Evolutionary conservation across 257 asterid genomes (phyloP), one percentile per base, ranked within the genome.

Genomic region (Rubia yunnanensis): DNA sequence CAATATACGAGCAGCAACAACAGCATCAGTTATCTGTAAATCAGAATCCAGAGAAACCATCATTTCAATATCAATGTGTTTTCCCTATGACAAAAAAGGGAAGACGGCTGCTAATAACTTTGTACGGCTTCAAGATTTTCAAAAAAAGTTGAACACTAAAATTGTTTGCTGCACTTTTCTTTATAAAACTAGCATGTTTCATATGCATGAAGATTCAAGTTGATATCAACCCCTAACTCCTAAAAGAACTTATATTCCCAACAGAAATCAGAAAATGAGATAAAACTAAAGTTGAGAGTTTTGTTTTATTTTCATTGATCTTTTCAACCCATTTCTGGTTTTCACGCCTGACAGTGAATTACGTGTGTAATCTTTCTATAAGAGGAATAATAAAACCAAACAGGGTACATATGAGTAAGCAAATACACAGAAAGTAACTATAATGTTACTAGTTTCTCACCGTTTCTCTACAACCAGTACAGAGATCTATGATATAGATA

Each of bases 1-100:
- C 88, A 90, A 81, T 58, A 94, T 86, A 65, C 96, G 92, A 59
- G 99, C 99, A 78, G 96, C 99, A 83, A 86, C 98, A 77, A 94
- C 96, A 73, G 96, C 96, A 81, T 88, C 97, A 73, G 88, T 86
- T 70, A 94, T 94, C 98, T 90, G 86, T 72, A 72, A 67, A 69
- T 73, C 50, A 35, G 32, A 64, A 66, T 34, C 24, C 46, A 59
- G 38, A 14, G 10, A 13, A 48, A 54, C 35, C 46, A 66, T 53
- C 36, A 24, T 20, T 32, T 52, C 31, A 46, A 60, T 36, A 18
- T 28, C 24, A 36, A 15, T 7, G 6, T 23, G 5, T 28, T n/a
- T 14, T 3, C 31, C 54, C 57, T 41, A 4, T 55, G 63, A 54
- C 38, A 24, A 63, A 34, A 44, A 63, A 17, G 27, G 6, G 44